Conservation (phyloP, 176 grass and related monocot genomes). For the Ensete glaucum region DNA sequence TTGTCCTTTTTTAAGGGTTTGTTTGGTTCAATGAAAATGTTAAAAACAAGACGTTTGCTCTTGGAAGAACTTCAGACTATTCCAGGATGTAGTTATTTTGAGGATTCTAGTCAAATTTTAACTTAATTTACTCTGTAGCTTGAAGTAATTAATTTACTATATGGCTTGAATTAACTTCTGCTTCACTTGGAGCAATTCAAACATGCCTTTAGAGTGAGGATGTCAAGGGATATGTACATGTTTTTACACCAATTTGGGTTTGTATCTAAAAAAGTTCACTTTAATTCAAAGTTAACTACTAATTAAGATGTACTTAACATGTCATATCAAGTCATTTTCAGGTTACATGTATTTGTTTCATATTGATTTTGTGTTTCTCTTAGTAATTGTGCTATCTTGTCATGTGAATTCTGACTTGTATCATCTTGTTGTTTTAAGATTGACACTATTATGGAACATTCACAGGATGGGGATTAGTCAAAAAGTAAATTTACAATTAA, state of each 20-base stretch:
- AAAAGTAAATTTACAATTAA: not conserved
- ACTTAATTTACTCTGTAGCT: no score
- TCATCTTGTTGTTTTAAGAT: not conserved
- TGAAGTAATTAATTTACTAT: no score
- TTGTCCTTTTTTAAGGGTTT: no score
- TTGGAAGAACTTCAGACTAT: no score
- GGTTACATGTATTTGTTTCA: not conserved
- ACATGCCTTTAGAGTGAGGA: no score
- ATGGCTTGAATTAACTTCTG: no score
- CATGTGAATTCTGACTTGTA: not conserved
- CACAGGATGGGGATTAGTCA: not conserved
- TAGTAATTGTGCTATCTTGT: not conserved
- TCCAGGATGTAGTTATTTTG: no score
- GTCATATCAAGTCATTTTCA: not conserved
- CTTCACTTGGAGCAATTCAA: no score
- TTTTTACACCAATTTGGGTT: not conserved
- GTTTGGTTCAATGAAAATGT: no score
- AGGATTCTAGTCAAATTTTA: no score
- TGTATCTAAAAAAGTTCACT: not conserved
- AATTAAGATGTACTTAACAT: not conserved
- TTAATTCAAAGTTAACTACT: not conserved
- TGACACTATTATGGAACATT: not conserved
- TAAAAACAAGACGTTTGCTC: no score
- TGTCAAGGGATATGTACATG: not conserved
- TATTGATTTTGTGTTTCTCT: not conserved